Percentiles rank a stretch among this genome's conserved stretches.
Evolutionary conservation across 2,329 filamentous ascomycete genomes (phyloP).

Genomic region (Daldinia sp.): DNA sequence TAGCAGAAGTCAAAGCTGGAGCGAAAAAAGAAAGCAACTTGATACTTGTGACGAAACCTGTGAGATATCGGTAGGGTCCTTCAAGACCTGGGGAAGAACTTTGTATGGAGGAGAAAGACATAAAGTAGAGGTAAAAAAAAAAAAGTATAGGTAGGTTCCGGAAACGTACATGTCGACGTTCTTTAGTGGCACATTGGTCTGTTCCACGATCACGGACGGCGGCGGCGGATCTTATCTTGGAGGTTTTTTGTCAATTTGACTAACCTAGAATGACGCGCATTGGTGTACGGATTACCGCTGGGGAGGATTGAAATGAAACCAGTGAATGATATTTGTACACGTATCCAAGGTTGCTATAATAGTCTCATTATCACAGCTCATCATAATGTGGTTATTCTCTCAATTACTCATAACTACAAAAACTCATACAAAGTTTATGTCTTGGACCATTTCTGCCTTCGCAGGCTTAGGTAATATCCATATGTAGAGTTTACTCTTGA

Average conservation of each 20-base stretch:
- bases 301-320: not conserved
- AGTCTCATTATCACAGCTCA: no score
- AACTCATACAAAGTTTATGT: no score
- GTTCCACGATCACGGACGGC: slow-evolving; percentile 20
- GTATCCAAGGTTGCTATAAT: no score
- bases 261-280: slow-evolving; percentile 20
- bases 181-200: slow-evolving; percentile 4
- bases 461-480: not conserved
- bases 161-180: slow-evolving; percentile 16
- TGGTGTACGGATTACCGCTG: slow-evolving; percentile 5
- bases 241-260: slow-evolving; percentile 4
- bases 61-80: not conserved
- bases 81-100: not conserved
- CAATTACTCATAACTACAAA: no score
- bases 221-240: slow-evolving; percentile 29
- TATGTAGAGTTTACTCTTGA: not conserved
- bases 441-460: no score
- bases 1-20: not conserved
- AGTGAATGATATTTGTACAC: not conserved
- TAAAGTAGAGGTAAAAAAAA: not conserved
- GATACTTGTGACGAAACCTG: not conserved
- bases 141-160: slow-evolving; percentile 4
- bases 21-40: not conserved
- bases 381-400: no score
- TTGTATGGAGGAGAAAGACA: not conserved